phyloP scores from a whole-genome alignment of 192 early-diverging fungal genomes.

The Coemansia sp. region DNA sequence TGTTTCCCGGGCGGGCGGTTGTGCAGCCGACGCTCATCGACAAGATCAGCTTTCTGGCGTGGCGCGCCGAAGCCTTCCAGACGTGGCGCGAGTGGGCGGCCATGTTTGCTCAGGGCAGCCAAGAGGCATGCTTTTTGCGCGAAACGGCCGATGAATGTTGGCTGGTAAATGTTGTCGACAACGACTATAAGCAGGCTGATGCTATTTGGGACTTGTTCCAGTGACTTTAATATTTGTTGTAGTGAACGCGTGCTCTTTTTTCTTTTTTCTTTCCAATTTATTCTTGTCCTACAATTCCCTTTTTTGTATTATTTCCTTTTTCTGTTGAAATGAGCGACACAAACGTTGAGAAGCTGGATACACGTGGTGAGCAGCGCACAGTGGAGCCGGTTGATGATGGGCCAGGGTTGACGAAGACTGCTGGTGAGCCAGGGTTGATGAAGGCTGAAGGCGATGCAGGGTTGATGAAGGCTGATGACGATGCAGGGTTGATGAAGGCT shows the following conservation, averaged over 20 bases:
- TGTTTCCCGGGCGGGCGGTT: slow-evolving; percentile 95
- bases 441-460: too few species aligned
- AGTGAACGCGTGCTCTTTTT: neutral
- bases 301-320: too few species aligned
- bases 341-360: too few species aligned
- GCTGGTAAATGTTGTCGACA: slow-evolving; percentile 93
- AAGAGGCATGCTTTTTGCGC: slow-evolving; percentile 57
- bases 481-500: too few species aligned
- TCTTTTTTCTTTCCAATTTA: slow-evolving; percentile 4
- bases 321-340: too few species aligned
- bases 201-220: slow-evolving; percentile 46
- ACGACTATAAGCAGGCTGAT: slow-evolving; percentile 75
- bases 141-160: slow-evolving; percentile 73
- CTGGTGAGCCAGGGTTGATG: too few species aligned
- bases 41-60: slow-evolving; percentile 84
- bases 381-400: too few species aligned
- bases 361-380: too few species aligned
- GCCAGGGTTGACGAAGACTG: too few species aligned
- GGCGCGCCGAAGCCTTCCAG: slow-evolving; percentile 95
- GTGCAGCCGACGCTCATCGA: slow-evolving; percentile 98
- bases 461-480: too few species aligned
- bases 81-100: slow-evolving; percentile 89
- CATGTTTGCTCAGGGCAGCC: slow-evolving; percentile 60
- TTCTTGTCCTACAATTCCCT: neutral
- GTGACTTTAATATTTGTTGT: slow-evolving; percentile 1